Percentiles rank a stretch among this genome's conserved stretches.
Evolutionary conservation across 805 yeast genomes (phyloP).

Genomic region (Saturnispora besseyi): DNA sequence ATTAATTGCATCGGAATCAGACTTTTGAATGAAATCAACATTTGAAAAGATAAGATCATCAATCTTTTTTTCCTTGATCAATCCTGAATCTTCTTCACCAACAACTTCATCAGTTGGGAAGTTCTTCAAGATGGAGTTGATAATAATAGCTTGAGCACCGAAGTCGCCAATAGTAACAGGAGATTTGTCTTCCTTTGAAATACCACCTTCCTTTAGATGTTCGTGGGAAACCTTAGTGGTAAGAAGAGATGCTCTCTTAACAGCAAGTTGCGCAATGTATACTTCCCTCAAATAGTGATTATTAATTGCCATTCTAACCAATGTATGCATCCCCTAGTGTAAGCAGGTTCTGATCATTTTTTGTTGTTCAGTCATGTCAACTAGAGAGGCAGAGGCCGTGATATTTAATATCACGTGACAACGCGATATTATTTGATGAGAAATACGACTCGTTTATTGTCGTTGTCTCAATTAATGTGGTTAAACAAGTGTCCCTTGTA

Average conservation of each 20-base stretch:
- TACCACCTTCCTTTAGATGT: slow-evolving; percentile 39
- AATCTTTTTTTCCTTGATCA: slow-evolving; percentile 47
- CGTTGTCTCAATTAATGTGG: not conserved
- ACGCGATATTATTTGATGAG: not conserved
- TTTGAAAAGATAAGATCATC: slow-evolving; percentile 49
- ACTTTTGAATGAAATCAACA: slow-evolving; percentile 43
- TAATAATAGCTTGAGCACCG: slow-evolving; percentile 90
- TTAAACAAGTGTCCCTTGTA: no score
- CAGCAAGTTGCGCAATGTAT: slow-evolving; percentile 79
- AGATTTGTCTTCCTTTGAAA: slow-evolving; percentile 78
- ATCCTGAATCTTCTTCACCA: slow-evolving; percentile 86
- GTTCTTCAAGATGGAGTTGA: slow-evolving; percentile 66
- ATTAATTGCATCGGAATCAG: slow-evolving; percentile 28
- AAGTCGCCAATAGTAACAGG: slow-evolving; percentile 97
- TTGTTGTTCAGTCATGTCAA: not conserved
- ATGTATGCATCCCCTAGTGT: not conserved
- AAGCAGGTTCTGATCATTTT: not conserved
- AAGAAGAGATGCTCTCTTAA: slow-evolving; percentile 72
- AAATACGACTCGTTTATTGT: not conserved
- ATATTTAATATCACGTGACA: not conserved
- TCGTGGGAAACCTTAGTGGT: slow-evolving; percentile 56
- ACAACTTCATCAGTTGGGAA: slow-evolving; percentile 84
- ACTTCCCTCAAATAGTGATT: slow-evolving; percentile 51
- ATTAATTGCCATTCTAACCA: slow-evolving; percentile 1
- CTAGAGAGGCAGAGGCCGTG: not conserved